Percentiles rank a stretch among this genome's conserved stretches.
Evolutionary conservation across 2,329 filamentous ascomycete genomes (phyloP).

Genomic region (Penicillium sp.): DNA sequence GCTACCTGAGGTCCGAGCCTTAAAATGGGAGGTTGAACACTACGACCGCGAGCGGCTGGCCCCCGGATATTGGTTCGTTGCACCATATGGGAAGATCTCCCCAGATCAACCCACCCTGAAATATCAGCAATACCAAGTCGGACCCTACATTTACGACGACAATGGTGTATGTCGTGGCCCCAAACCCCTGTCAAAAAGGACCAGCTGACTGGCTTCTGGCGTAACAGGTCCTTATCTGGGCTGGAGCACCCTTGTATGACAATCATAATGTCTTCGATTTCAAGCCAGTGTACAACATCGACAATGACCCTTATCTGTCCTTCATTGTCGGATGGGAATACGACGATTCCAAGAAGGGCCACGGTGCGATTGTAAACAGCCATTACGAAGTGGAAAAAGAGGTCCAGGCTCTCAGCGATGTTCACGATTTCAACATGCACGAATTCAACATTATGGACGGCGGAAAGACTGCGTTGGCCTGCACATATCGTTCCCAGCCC

Average conservation of each 20-base stretch:
- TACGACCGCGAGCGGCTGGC: slow-evolving; percentile 25
- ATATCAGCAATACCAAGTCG: slow-evolving; percentile 44
- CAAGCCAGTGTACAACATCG: slow-evolving; percentile 45
- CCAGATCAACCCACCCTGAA: slow-evolving; percentile 24
- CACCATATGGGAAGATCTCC: slow-evolving; percentile 40
- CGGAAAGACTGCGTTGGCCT: slow-evolving; percentile 35
- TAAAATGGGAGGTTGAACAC: slow-evolving; percentile 28
- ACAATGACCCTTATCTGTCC: slow-evolving; percentile 46
- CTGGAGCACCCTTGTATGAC: slow-evolving; percentile 46
- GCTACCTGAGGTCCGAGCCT: slow-evolving; percentile 30
- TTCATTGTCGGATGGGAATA: slow-evolving; percentile 41
- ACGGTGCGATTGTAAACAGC: slow-evolving; percentile 49
- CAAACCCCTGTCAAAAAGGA: background rate
- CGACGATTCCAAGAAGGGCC: slow-evolving; percentile 42
- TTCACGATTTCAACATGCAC: slow-evolving; percentile 40
- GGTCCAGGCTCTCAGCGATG: slow-evolving; percentile 31
- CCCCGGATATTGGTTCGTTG: slow-evolving; percentile 50
- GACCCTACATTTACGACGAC: slow-evolving; percentile 51
- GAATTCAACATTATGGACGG: slow-evolving; percentile 40
- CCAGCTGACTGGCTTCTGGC: slow-evolving; percentile 6
- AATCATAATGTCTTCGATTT: slow-evolving; percentile 50
- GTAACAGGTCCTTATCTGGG: slow-evolving; percentile 47
- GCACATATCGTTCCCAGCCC: slow-evolving; percentile 22
- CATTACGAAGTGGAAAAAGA: slow-evolving; percentile 46
- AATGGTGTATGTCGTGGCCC: slow-evolving; percentile 34